Conservation (phyloP, 225 moss, liverwort and hornwort species). For the Straminergon stramineum region DNA sequence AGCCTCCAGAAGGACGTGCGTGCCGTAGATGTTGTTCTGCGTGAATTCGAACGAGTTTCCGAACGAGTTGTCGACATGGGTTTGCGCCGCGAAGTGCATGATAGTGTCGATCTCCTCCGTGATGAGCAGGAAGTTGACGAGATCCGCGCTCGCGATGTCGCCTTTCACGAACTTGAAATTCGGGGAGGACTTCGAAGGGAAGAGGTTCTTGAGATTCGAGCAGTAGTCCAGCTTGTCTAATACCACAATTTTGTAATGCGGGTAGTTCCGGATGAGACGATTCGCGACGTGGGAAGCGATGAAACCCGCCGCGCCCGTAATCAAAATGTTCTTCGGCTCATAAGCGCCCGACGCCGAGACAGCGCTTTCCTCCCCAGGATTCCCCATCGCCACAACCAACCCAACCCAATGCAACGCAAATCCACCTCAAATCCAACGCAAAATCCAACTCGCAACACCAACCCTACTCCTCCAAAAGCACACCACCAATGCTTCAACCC, state of each 20-base stretch:
- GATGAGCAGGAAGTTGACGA: slow-evolving; percentile 34
- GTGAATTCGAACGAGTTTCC: slow-evolving; percentile 43
- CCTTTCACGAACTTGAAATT: slow-evolving; percentile 46
- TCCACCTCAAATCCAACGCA: not conserved
- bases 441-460: not conserved
- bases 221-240: slow-evolving; percentile 48
- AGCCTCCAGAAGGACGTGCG: slow-evolving; percentile 38
- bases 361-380: not conserved
- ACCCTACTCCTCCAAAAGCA: not conserved
- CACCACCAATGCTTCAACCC: not conserved
- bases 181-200: slow-evolving; percentile 21
- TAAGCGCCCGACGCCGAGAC: not conserved
- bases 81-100: slow-evolving; percentile 44
- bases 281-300: slow-evolving; percentile 42
- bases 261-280: slow-evolving; percentile 33
- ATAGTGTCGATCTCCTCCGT: slow-evolving; percentile 40
- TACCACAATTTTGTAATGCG: slow-evolving; percentile 43
- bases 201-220: slow-evolving; percentile 36
- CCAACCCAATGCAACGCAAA: not conserved
- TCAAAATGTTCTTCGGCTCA: slow-evolving; percentile 32
- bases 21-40: slow-evolving; percentile 42
- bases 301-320: slow-evolving; percentile 42
- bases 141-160: slow-evolving; percentile 41
- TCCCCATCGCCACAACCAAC: not conserved
- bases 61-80: slow-evolving; percentile 41